Evolutionary conservation across 495 filamentous ascomycete species (phyloP).

Genomic region (Trichocladium antarcticum): DNA sequence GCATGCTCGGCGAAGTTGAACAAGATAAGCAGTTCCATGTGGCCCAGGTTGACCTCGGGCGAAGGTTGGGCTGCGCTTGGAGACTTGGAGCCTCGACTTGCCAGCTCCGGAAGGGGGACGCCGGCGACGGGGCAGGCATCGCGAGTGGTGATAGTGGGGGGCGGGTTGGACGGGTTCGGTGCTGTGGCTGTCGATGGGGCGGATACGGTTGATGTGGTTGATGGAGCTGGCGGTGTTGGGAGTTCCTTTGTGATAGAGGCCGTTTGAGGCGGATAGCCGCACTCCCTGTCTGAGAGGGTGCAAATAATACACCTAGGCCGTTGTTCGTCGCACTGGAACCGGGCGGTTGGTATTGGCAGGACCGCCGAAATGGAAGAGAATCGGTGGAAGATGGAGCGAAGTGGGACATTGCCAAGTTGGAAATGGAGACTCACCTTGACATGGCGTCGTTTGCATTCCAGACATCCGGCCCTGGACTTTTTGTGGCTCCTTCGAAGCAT

Average conservation of each 20-base stretch:
- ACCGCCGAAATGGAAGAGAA: too few species aligned
- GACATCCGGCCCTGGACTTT: slow-evolving; percentile 29
- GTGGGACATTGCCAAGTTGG: background rate
- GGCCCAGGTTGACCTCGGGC: slow-evolving; percentile 24
- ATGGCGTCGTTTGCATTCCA: slow-evolving; percentile 33
- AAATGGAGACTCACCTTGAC: slow-evolving; percentile 22
- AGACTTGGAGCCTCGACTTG: background rate
- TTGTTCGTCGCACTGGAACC: slow-evolving; percentile 27
- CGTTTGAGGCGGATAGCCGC: slow-evolving; percentile 20
- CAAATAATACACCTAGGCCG: slow-evolving; percentile 28
- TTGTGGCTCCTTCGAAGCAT: slow-evolving; percentile 34
- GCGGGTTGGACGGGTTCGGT: background rate
- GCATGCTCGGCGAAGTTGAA: slow-evolving; percentile 19
- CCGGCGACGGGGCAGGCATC: slow-evolving; percentile 8
- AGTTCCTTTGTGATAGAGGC: background rate
- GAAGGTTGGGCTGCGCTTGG: background rate
- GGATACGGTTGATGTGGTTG: background rate
- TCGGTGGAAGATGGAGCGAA: too few species aligned
- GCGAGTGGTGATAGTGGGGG: background rate
- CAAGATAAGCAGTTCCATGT: slow-evolving; percentile 31
- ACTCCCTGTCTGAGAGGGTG: slow-evolving; percentile 24
- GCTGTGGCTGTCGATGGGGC: background rate
- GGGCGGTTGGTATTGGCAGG: too few species aligned
- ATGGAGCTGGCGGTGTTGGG: background rate
- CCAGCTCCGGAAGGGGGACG: slow-evolving; percentile 12